Conservation (phyloP, 495 filamentous ascomycete genomes). For the Penicillium parvum region DNA sequence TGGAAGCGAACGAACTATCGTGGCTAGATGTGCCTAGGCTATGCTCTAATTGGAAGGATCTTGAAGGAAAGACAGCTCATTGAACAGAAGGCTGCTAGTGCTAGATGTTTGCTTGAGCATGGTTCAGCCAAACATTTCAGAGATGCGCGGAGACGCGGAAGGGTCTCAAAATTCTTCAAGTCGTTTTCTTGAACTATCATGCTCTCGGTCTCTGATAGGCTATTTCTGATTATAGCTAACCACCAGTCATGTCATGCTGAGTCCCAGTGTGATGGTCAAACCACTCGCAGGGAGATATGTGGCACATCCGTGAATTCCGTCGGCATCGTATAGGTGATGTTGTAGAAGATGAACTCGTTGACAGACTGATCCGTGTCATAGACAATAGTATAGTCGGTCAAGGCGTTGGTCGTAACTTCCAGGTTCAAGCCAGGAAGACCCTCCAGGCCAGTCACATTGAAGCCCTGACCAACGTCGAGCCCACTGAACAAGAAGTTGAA, state of each 20-base stretch:
- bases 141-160: no score
- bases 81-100: background rate
- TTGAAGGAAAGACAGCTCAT: background rate
- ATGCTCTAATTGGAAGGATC: background rate
- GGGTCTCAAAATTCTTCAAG: no score
- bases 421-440: constrained; percentile 21
- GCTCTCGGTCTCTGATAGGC: no score
- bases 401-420: constrained; percentile 12
- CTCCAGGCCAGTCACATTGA: constrained; percentile 24
- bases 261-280: background rate
- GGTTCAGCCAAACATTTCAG: background rate
- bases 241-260: no score
- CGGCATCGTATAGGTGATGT: constrained; percentile 33
- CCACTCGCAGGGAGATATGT: constrained; percentile 24
- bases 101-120: background rate
- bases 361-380: constrained; percentile 17
- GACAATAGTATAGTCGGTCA: constrained; percentile 13
- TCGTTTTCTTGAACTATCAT: no score
- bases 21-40: background rate
- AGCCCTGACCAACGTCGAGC: constrained; percentile 2
- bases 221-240: no score
- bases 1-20: background rate
- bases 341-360: constrained; percentile 35
- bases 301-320: constrained; percentile 20
- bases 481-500: constrained; percentile 23